Percentiles rank a stretch among this genome's conserved stretches.
phyloP scores from a whole-genome alignment of 129 eudicot genomes.

The Apium graveolens region DNA sequence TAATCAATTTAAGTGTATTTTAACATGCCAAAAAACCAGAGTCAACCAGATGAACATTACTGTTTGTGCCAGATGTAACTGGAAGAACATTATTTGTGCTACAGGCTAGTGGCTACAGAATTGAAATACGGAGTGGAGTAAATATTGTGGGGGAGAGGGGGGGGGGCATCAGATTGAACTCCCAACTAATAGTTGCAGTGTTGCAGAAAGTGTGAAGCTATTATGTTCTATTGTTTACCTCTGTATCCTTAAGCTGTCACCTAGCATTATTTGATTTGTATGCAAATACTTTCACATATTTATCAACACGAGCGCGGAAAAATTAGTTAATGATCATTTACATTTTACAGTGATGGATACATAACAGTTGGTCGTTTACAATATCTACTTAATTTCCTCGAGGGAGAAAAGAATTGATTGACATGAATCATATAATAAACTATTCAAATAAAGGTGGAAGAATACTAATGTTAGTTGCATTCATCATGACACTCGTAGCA shows the following conservation, averaged over 20 bases:
- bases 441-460: too few relatives aligned
- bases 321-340: neutral
- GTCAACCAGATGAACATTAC: neutral
- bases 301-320: neutral
- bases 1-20: too few relatives aligned
- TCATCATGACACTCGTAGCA: too few relatives aligned
- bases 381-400: too few relatives aligned
- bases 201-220: neutral
- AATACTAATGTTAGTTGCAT: too few relatives aligned
- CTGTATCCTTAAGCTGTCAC: too few relatives aligned
- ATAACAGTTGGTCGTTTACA: too few relatives aligned
- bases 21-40: neutral
- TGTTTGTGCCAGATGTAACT: neutral
- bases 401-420: too few relatives aligned
- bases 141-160: too few relatives aligned
- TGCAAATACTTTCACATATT: neutral
- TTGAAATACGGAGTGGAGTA: neutral
- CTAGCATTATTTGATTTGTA: neutral
- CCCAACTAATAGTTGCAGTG: neutral
- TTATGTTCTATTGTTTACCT: too few relatives aligned
- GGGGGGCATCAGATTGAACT: too few relatives aligned
- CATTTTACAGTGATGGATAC: neutral
- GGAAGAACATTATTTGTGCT: neutral
- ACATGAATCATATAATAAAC: too few relatives aligned
- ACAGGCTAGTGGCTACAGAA: neutral